Percentiles rank a stretch among this genome's conserved stretches.
Evolutionary conservation across 2,329 filamentous ascomycete species (phyloP).

Genomic region (Epichloe sibirici): DNA sequence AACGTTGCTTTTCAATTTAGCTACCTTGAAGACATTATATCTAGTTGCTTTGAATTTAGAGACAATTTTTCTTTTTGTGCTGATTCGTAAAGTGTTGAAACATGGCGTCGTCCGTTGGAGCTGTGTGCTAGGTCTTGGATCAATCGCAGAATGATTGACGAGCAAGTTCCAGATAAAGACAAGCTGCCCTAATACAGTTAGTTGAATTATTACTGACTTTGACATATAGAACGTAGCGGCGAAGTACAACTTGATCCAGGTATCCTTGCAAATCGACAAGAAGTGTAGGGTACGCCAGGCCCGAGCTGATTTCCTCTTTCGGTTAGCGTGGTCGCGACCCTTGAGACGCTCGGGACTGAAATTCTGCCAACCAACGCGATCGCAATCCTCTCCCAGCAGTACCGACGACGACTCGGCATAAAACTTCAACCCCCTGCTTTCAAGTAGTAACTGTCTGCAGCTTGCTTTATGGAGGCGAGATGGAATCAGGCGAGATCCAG

Average conservation of each 20-base stretch:
- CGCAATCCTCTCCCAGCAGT: conserved; percentile 11
- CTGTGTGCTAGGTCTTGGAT: too few relatives aligned
- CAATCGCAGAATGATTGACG: too few relatives aligned
- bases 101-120: too few relatives aligned
- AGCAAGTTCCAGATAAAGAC: too few relatives aligned
- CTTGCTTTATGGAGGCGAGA: conserved; percentile 49
- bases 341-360: conserved; percentile 16
- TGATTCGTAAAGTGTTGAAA: too few relatives aligned
- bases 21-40: not conserved
- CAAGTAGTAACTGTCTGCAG: not conserved
- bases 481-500: conserved; percentile 50
- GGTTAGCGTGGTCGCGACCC: conserved; percentile 22
- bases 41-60: not conserved
- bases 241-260: not conserved
- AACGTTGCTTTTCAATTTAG: not conserved
- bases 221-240: too few relatives aligned
- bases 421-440: not conserved
- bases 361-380: conserved; percentile 23
- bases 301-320: conserved; percentile 23
- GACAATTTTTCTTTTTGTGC: too few relatives aligned
- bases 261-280: not conserved
- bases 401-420: conserved; percentile 1
- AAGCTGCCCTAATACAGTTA: too few relatives aligned
- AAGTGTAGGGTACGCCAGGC: not conserved
- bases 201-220: too few relatives aligned